Percentiles rank a stretch among this genome's conserved stretches.
These are phyloP conservation scores for Carex parvula DNA, from an alignment of 176 grass and related monocot genomes.

Conservation along the genomic window DNA sequence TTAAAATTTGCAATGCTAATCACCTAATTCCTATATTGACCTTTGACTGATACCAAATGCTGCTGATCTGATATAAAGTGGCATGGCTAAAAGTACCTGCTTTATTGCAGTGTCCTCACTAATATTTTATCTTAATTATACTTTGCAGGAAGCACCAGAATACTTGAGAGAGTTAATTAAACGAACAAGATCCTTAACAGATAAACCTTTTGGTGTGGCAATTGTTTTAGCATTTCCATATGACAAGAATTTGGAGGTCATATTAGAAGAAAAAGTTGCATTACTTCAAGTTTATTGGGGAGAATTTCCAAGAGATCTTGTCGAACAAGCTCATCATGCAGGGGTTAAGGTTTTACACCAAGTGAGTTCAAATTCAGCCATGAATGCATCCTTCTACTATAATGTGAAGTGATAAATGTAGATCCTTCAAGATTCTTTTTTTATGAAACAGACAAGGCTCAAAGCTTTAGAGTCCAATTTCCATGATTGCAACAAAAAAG, in stretches of 20 bases:
- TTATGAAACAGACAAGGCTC: background rate
- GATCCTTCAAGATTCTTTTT: background rate
- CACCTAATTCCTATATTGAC: background rate
- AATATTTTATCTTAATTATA: background rate
- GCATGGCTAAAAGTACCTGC: background rate
- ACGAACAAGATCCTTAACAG: conserved; percentile 62
- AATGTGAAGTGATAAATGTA: background rate
- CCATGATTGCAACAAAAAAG: background rate
- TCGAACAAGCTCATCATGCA: conserved; percentile 70
- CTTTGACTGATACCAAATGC: background rate
- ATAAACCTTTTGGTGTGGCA: conserved; percentile 66
- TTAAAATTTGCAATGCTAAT: background rate
- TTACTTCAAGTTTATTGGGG: conserved; percentile 90
- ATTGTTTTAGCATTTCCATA: conserved; percentile 71
- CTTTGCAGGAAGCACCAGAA: conserved; percentile 69
- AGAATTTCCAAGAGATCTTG: conserved; percentile 57
- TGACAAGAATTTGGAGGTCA: conserved; percentile 68
- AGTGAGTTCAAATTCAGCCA: conserved; percentile 35
- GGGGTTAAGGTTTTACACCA: conserved; percentile 93
- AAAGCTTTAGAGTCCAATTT: background rate
- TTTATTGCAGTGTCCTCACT: background rate
- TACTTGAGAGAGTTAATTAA: conserved; percentile 61
- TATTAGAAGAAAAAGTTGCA: conserved; percentile 79
- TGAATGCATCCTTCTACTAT: background rate
- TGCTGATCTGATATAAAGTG: background rate